phyloP scores from a whole-genome alignment of 2,329 filamentous ascomycete genomes.

The Hirsutella thompsonii region DNA sequence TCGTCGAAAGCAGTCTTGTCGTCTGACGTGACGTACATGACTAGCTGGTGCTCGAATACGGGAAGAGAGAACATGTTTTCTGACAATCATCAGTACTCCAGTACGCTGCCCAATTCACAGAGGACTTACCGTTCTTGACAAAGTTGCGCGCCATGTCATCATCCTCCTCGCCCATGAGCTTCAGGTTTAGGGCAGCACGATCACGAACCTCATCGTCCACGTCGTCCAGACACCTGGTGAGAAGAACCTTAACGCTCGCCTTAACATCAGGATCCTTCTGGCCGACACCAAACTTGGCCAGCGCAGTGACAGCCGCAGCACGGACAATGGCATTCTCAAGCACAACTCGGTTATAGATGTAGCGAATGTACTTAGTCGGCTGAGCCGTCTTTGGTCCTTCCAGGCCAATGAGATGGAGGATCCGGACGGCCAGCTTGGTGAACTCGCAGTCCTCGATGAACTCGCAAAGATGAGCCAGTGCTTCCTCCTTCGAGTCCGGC shows the following conservation, averaged over 20 bases:
- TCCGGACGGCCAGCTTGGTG: constrained; percentile 90
- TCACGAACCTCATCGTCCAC: constrained; percentile 96
- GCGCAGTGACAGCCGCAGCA: constrained; percentile 85
- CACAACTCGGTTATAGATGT: constrained; percentile 98
- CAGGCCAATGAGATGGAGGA: constrained; percentile 83
- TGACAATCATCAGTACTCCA: constrained; percentile 19
- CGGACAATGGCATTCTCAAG: constrained; percentile 93
- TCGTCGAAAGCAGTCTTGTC: constrained; percentile 73
- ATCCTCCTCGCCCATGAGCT: constrained; percentile 85
- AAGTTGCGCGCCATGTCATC: constrained; percentile 77
- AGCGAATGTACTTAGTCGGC: constrained; percentile 96
- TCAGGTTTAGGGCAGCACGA: constrained; percentile 81
- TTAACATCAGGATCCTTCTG: constrained; percentile 96
- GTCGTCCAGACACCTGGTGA: constrained; percentile 89
- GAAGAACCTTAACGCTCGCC: constrained; percentile 82
- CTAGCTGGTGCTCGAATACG: constrained; percentile 91
- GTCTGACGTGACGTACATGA: constrained; percentile 91
- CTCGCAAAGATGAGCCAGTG: constrained; percentile 89
- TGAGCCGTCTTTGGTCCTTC: constrained; percentile 93
- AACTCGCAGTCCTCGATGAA: constrained; percentile 99
- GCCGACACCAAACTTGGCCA: constrained; percentile 94
- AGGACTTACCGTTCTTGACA: constrained; percentile 71
- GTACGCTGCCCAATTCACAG: not conserved
- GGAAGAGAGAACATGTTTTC: constrained; percentile 93
- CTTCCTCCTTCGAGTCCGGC: constrained; percentile 69